Conservation (phyloP, 1,139 yeast genomes). For the Geotrichum citri-aurantii region DNA sequence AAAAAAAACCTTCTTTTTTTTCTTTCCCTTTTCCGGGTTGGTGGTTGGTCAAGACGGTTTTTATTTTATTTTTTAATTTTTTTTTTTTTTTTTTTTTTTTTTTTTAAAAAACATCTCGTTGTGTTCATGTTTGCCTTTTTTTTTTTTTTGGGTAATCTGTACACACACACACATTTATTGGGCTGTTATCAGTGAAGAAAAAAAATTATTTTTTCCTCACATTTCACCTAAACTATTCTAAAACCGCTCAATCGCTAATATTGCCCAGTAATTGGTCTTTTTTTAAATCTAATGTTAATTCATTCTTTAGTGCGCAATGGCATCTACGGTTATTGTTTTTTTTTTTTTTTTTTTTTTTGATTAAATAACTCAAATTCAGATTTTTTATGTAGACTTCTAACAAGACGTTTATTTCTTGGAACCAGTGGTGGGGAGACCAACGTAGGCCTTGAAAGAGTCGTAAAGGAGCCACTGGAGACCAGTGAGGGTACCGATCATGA, state of each 20-base stretch:
- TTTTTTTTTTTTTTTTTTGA: background rate
- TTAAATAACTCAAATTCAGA: conserved; percentile 14
- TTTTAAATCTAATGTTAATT: background rate
- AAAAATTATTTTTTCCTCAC: too few species aligned
- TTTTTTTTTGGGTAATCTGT: too few species aligned
- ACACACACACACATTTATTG: background rate
- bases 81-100: too few species aligned
- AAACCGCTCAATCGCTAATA: background rate
- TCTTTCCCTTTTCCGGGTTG: background rate
- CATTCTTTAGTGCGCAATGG: background rate
- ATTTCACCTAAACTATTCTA: too few species aligned
- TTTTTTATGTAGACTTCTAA: conserved; percentile 6
- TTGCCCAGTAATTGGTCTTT: too few species aligned
- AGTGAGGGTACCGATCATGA: conserved; percentile 94
- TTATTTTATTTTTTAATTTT: background rate
- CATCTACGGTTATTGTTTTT: background rate
- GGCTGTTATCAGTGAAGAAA: background rate
- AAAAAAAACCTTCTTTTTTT: too few species aligned
- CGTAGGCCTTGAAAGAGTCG: conserved; percentile 85
- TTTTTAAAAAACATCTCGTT: background rate
- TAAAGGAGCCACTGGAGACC: conserved; percentile 95
- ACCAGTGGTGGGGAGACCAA: conserved; percentile 90
- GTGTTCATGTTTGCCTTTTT: background rate
- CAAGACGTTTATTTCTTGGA: conserved; percentile 23
- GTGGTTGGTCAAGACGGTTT: background rate